Conservation (phyloP, 345 rosid genomes). For the Murraya koenigii region DNA sequence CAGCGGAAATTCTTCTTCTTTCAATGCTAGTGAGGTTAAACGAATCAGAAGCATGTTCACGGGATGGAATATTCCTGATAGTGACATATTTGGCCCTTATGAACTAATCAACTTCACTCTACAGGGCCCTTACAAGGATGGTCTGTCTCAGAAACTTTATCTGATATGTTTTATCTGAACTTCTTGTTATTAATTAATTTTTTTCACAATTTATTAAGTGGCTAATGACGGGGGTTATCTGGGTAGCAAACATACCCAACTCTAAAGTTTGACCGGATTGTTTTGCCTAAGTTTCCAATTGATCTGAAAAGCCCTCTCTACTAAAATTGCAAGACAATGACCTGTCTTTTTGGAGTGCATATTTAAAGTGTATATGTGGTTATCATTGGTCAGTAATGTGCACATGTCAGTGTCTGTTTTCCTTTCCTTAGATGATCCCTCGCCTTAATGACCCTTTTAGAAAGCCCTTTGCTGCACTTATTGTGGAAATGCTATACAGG, state of each 20-base stretch:
- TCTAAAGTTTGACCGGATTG: background rate
- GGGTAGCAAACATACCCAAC: no score
- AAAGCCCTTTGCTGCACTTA: no score
- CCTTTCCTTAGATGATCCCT: no score
- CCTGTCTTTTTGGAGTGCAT: background rate
- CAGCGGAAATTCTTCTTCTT: constrained; percentile 31
- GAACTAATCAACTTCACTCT: constrained; percentile 75
- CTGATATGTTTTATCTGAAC: background rate
- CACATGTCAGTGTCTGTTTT: background rate
- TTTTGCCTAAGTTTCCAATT: background rate
- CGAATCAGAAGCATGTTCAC: constrained; percentile 65
- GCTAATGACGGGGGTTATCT: no score
- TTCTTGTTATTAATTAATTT: background rate
- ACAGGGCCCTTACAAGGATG: constrained; percentile 53
- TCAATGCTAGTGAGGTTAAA: constrained; percentile 60
- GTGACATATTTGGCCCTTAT: constrained; percentile 81
- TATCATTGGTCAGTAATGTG: background rate
- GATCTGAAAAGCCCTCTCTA: background rate
- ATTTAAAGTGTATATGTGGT: background rate
- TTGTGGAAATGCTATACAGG: no score
- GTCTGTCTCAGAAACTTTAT: constrained; percentile 44
- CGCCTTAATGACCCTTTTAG: background rate
- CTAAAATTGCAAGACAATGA: background rate
- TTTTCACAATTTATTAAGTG: background rate
- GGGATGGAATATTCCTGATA: constrained; percentile 67